These are phyloP conservation scores for Termitomyces sp. DNA, from an alignment of 768 basidiomycete genomes.

Conservation along the genomic window DNA sequence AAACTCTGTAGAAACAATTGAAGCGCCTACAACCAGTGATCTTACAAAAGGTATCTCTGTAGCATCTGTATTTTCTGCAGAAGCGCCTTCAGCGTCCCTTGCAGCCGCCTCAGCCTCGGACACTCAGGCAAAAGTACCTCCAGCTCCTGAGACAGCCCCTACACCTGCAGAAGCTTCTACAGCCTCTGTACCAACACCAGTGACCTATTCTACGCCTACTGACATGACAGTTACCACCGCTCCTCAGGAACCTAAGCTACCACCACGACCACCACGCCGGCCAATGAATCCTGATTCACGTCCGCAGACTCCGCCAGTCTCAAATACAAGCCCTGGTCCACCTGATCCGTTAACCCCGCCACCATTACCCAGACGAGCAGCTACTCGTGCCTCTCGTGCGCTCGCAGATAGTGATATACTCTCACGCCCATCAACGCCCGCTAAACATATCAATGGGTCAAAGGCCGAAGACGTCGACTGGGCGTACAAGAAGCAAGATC, in stretches of 20 bases:
- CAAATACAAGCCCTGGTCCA: conserved; percentile 10
- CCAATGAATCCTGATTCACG: conserved; percentile 34
- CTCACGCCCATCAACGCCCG: conserved; percentile 22
- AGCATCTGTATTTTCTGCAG: neutral
- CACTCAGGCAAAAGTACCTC: neutral
- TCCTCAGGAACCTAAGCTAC: conserved; percentile 8
- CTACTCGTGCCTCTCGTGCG: conserved; percentile 40
- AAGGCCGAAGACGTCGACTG: neutral
- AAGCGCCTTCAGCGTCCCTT: neutral
- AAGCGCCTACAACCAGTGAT: neutral
- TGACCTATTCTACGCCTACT: neutral
- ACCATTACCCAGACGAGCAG: conserved; percentile 62
- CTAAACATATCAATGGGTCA: neutral
- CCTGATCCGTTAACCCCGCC: conserved; percentile 32
- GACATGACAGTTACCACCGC: neutral
- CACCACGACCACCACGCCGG: conserved; percentile 14
- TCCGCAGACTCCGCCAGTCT: conserved; percentile 29
- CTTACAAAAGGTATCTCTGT: neutral
- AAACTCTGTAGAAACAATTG: neutral
- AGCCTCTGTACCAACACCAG: neutral
- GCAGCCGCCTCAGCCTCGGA: neutral
- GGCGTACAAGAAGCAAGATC: neutral
- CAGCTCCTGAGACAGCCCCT: neutral
- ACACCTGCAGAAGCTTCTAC: neutral
- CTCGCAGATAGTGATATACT: conserved; percentile 18